A percentile compares a stretch with the other conserved stretches of the same genome.
These are phyloP conservation scores for Salix exigua DNA, from an alignment of 345 rosid species.

Conservation along the genomic window DNA sequence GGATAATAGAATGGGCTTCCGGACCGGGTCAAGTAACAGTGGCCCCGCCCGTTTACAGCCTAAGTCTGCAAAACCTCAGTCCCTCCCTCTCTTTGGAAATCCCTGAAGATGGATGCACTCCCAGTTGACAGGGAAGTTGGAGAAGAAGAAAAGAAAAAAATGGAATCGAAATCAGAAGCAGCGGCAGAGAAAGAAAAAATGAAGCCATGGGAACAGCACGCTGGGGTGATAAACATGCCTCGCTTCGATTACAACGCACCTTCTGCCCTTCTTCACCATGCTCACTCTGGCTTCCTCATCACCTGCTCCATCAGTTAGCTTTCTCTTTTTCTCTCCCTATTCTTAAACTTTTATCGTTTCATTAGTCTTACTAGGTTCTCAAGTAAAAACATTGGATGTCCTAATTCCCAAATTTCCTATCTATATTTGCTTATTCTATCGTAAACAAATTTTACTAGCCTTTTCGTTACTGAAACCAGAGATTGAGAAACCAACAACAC, in stretches of 20 bases:
- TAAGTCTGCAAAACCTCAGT: no score
- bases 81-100: no score
- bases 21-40: no score
- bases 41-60: no score
- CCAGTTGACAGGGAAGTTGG: neutral
- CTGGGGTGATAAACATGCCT: conserved; percentile 70
- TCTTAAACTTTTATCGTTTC: neutral
- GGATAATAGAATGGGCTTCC: no score
- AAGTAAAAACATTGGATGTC: no score
- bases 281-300: conserved; percentile 80
- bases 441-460: no score
- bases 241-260: conserved; percentile 93
- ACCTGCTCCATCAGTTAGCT: conserved; percentile 71
- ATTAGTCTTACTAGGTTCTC: no score
- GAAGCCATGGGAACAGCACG: conserved; percentile 89
- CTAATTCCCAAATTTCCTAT: no score
- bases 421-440: no score
- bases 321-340: neutral
- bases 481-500: no score
- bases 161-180: neutral
- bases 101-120: neutral
- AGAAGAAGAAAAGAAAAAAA: conserved; percentile 2
- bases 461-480: no score
- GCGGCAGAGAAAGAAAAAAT: conserved; percentile 20
- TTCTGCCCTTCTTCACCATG: conserved; percentile 59